Conservation (phyloP, 306 rosid species). For the Sophora flavescens region DNA sequence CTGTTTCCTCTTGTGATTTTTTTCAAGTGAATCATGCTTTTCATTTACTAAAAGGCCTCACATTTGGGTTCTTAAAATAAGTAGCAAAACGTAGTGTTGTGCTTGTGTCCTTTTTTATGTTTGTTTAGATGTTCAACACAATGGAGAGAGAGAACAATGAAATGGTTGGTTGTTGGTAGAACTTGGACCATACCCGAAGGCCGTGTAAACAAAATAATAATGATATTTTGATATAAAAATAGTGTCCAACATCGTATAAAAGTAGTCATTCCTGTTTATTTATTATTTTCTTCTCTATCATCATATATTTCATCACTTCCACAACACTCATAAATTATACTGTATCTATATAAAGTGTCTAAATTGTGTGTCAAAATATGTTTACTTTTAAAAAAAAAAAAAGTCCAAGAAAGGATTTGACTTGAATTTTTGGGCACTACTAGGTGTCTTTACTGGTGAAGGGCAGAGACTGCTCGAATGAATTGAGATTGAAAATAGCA, state of each 20-base stretch:
- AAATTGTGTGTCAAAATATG: no score
- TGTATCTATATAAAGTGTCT: no score
- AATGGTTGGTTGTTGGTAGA: slow-evolving; percentile 59
- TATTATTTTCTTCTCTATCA: no score
- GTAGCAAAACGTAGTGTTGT: slow-evolving; percentile 2
- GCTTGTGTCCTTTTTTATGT: slow-evolving; percentile 24
- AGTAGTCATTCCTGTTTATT: no score
- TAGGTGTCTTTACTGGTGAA: slow-evolving; percentile 32
- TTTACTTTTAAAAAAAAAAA: no score
- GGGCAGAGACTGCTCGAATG: not conserved
- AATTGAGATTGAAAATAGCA: slow-evolving; percentile 5
- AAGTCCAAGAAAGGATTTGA: slow-evolving; percentile 55
- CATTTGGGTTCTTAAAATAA: not conserved
- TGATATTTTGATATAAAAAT: no score
- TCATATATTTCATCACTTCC: no score
- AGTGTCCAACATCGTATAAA: no score
- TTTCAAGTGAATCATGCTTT: not conserved
- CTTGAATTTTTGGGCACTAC: slow-evolving; percentile 45
- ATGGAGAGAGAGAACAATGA: slow-evolving; percentile 47
- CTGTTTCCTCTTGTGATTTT: not conserved
- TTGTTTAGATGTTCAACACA: slow-evolving; percentile 44
- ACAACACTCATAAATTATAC: no score
- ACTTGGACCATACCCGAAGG: slow-evolving; percentile 56
- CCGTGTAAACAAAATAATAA: no score
- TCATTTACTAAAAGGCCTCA: not conserved